Base-by-base conservation (phyloP, 805 yeast species). In the Alloascoidea hylecoeti region DNA sequence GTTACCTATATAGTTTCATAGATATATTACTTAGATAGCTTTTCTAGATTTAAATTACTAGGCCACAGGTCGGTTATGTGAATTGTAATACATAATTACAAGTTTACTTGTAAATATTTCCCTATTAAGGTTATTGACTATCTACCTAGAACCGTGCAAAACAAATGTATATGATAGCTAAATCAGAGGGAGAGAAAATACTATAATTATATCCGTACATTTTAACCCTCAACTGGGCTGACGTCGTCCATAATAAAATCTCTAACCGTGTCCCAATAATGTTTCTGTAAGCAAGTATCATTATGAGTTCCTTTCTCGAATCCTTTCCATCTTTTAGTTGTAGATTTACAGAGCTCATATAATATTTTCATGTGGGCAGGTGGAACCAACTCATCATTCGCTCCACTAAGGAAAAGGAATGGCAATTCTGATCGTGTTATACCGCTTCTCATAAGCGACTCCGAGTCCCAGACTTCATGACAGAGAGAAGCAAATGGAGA, bases 341-440 rank as follows among this genome's bases (percentile, higher is more conserved):
- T 49, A 28, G 77, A 58, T 17, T 70, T 64, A 40, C 78, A 61
- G 40, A 75, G 46, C 19, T 64, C 69, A 50, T 56, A 78, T 16
- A 86, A 63, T 36, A 49, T 50, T 35, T 66, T 65, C 83, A 88
- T 82, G 51, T 89, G 96, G 1, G 47, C 44, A 0, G 96, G 95
- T 2, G 97, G 96, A 2, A 89, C 95, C 17, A 89, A 75, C 56
- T 89, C 98, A 60, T 89, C 98, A 27, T 65, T 61, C 12, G 68
- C 56, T 0, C 94, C 96, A 44, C 79, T 71, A 33, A 88, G 52
- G 46, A 88, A 72, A 33, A 88, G 60, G 19, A 78, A 63, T 1
- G 95, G 92, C 6, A 80, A 62, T 3, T 62, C 52, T 0, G 65
- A 48, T 4, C 75, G 70, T 12, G 81, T 61, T 9, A 23, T 9